phyloP scores from a whole-genome alignment of 1,139 yeast genomes.

The Suhomyces bribrorum region DNA sequence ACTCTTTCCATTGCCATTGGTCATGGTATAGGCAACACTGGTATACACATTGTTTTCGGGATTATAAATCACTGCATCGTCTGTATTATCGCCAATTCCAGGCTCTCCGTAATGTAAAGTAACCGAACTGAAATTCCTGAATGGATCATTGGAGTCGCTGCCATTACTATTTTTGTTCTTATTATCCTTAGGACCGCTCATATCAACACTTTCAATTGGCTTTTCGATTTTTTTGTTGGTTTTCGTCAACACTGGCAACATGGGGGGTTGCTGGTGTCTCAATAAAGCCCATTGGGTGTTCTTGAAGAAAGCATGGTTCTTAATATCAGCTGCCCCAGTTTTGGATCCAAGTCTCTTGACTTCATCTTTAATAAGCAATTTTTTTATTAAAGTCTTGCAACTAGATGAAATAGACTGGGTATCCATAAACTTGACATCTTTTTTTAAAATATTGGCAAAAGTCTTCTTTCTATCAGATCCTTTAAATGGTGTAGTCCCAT shows the following conservation, averaged over 20 bases:
- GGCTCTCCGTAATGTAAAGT: slow-evolving; percentile 75
- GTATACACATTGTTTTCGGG: slow-evolving; percentile 57
- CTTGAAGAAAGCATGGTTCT: slow-evolving; percentile 87
- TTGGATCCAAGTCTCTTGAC: slow-evolving; percentile 83
- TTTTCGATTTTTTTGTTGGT: slow-evolving; percentile 31
- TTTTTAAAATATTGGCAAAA: slow-evolving; percentile 80
- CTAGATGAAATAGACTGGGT: slow-evolving; percentile 59
- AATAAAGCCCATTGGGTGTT: slow-evolving; percentile 92
- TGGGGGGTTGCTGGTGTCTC: slow-evolving; percentile 90
- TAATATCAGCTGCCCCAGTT: slow-evolving; percentile 92
- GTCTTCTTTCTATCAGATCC: slow-evolving; percentile 87
- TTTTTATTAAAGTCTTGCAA: slow-evolving; percentile 79
- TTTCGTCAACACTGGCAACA: slow-evolving; percentile 83
- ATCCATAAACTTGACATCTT: slow-evolving; percentile 75
- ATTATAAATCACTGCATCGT: slow-evolving; percentile 43
- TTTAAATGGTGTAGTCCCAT: slow-evolving; percentile 94
- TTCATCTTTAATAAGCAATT: slow-evolving; percentile 85
- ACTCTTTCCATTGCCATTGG: slow-evolving; percentile 27
- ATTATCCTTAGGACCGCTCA: slow-evolving; percentile 14
- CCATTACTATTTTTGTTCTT: slow-evolving; percentile 4
- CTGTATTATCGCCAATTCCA: slow-evolving; percentile 24
- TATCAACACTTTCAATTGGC: slow-evolving; percentile 29
- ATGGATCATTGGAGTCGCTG: slow-evolving; percentile 64
- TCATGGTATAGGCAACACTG: slow-evolving; percentile 65
- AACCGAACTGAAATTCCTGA: slow-evolving; percentile 84